Conservation (phyloP, 2,329 filamentous ascomycete genomes). For the Penicillium freii region DNA sequence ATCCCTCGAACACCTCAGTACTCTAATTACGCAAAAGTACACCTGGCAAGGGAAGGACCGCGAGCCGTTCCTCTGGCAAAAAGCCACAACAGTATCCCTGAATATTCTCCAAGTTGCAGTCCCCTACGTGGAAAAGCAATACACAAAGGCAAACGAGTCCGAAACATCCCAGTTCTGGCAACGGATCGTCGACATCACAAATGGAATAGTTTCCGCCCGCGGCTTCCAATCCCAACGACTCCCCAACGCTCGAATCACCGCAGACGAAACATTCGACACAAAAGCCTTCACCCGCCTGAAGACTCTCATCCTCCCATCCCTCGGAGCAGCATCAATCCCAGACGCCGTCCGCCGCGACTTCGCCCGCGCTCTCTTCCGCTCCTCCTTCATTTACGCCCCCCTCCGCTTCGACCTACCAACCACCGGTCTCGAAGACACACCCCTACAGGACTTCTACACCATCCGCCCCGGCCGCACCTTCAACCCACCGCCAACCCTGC, state of each 20-base stretch:
- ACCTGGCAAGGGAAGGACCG: conserved; percentile 70
- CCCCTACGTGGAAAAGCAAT: conserved; percentile 54
- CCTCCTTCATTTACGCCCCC: conserved; percentile 74
- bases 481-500: conserved; percentile 61
- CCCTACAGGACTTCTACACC: conserved; percentile 62
- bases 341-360: conserved; percentile 68
- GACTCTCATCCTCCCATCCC: conserved; percentile 66
- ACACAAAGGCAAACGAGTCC: conserved; percentile 27
- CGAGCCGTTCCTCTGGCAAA: conserved; percentile 71
- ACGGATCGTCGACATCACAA: conserved; percentile 62
- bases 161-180: conserved; percentile 66
- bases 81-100: conserved; percentile 70
- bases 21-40: conserved; percentile 77
- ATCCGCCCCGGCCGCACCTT: conserved; percentile 70
- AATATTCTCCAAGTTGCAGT: conserved; percentile 67
- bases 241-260: conserved; percentile 49
- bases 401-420: conserved; percentile 61
- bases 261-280: conserved; percentile 82
- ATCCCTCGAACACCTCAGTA: conserved; percentile 65
- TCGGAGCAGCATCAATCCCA: conserved; percentile 65
- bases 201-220: conserved; percentile 68
- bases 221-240: conserved; percentile 48
- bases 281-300: conserved; percentile 66
- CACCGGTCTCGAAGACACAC: conserved; percentile 42
- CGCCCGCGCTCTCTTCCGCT: conserved; percentile 72